Evolutionary conservation across 495 filamentous ascomycete species (phyloP).

Genomic region (Penicillium maclennaniae): DNA sequence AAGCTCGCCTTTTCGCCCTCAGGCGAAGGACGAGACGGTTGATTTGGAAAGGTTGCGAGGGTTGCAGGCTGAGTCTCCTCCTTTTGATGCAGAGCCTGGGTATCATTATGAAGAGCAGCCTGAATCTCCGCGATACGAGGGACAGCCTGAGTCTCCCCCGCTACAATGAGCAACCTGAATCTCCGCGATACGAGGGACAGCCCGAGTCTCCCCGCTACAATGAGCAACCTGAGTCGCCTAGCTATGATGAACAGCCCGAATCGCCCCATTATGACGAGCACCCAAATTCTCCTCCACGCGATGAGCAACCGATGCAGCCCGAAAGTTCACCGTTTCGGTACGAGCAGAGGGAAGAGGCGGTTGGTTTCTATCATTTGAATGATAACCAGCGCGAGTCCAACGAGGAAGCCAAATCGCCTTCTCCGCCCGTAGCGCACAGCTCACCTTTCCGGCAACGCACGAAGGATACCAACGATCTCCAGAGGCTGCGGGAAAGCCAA

Average conservation of each 20-base stretch:
- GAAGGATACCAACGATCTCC: slow-evolving; percentile 26
- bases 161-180: neutral
- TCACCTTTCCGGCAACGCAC: slow-evolving; percentile 35
- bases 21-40: slow-evolving; percentile 3
- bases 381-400: slow-evolving; percentile 14
- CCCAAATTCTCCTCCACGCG: neutral
- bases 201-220: neutral
- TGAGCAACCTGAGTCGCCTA: neutral
- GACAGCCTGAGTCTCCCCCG: neutral
- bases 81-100: neutral
- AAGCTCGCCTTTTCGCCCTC: slow-evolving; percentile 33
- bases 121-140: neutral
- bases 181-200: neutral
- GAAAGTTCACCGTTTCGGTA: slow-evolving; percentile 17
- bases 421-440: slow-evolving; percentile 15
- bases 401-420: neutral
- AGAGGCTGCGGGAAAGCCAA: neutral
- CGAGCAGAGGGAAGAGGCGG: slow-evolving; percentile 32
- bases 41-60: slow-evolving; percentile 1
- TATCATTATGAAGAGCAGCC: neutral
- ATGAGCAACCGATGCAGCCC: neutral
- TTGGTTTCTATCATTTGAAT: slow-evolving; percentile 27
- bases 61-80: neutral
- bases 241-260: neutral
- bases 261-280: too few species aligned